Evolutionary conservation across 176 grass and related monocot genomes (phyloP), one percentile per base, ranked within the genome.

Genomic region (Triticum urartu): DNA sequence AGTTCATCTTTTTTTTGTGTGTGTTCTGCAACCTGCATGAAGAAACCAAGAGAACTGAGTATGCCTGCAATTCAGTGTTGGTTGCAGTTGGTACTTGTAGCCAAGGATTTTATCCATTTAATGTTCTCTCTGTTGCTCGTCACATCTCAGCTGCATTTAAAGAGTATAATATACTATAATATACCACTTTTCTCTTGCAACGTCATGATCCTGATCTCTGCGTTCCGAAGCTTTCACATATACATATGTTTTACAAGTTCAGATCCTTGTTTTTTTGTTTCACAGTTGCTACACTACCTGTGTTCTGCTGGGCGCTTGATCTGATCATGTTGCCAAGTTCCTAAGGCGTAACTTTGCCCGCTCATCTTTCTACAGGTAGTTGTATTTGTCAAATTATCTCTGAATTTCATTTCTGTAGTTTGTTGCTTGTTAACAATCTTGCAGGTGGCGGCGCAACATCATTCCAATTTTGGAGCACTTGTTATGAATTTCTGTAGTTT

Each of bases 261-360:
- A 56, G 14, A 7, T 65, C 8, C 28, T 79, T 62, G 64, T 30
- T 75, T 86, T 39, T 84, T 48, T 83, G 76, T 84, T 48, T 83
- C 71, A 75, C 90, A 98, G 97, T 98, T 91, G 92, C 97, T 61
- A 79, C 95, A 68, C 81, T 98, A 48, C 97, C 97, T 88, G 94
- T 94, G 65, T 77, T 98, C 72, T 98, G 97, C 81, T 98, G 97
- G 97, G 89, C 97, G 21, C 88, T 98, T 71, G 94, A 30, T 30
- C 28, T 30, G 28, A 95, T 45, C 87, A 94, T 90, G 94, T 98
- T 67, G 90, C 97, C 63, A 92, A 86, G 84, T 98, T 98, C 52
- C 66, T 98, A 72, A 98, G 94, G 87, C 72, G 81, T 72, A 94
- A 95, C 75, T 98, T 98, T 64, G 64, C 92, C 2, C 86, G 42